Percentiles rank a stretch among this genome's conserved stretches.
Conservation (phyloP, 2,329 filamentous ascomycete species). For the Biscogniauxia marginata region DNA sequence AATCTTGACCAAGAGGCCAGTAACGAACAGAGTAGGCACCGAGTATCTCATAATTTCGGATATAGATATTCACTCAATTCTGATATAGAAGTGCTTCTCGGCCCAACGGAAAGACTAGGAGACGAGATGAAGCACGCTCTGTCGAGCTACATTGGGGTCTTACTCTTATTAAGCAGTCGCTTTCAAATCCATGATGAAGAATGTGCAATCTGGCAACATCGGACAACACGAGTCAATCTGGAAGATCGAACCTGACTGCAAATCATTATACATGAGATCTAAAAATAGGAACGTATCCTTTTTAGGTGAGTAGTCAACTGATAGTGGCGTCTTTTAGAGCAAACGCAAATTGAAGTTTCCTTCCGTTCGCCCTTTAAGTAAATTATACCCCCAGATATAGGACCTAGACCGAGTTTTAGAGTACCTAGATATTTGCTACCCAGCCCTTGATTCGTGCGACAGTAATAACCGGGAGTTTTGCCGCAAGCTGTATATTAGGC, state of each 20-base stretch:
- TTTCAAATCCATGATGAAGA: background rate
- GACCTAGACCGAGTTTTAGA: background rate
- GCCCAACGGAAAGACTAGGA: background rate
- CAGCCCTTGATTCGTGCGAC: background rate
- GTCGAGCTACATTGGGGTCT: background rate
- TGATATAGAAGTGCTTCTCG: background rate
- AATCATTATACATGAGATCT: background rate
- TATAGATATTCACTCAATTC: background rate
- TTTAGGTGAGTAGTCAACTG: background rate
- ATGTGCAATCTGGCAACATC: background rate
- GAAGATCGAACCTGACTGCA: background rate
- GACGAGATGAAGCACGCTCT: background rate
- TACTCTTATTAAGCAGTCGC: background rate
- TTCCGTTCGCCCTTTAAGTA: background rate
- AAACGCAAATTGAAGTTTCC: background rate
- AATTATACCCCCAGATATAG: background rate
- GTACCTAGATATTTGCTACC: background rate
- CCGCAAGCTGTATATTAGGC: background rate
- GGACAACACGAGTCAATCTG: background rate
- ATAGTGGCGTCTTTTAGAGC: background rate
- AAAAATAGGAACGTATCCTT: background rate
- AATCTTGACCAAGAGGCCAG: constrained; percentile 1
- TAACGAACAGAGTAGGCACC: background rate
- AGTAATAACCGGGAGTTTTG: background rate
- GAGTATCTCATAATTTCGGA: constrained; percentile 4